Evolutionary conservation across 192 early-diverging fungal species (phyloP).

Genomic region (Coemansia sp.): DNA sequence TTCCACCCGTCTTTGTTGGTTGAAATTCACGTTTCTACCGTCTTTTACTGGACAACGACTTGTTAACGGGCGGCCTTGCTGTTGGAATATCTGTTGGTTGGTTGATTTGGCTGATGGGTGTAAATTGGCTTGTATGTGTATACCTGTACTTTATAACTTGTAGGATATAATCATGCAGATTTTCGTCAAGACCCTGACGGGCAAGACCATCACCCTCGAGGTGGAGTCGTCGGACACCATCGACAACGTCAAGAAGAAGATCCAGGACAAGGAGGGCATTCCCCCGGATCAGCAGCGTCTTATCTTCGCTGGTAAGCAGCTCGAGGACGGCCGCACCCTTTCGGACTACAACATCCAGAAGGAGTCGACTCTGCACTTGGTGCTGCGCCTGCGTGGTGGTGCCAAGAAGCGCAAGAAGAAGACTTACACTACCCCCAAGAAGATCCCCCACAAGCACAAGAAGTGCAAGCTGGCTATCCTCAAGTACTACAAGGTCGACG

Average conservation of each 20-base stretch:
- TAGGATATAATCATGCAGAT: slow-evolving; percentile 68
- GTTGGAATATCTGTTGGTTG: slow-evolving; percentile 9
- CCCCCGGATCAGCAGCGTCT: slow-evolving; percentile 99
- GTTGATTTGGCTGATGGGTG: neutral
- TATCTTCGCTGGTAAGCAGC: slow-evolving; percentile 88
- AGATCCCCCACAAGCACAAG: slow-evolving; percentile 98
- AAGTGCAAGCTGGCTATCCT: slow-evolving; percentile 99
- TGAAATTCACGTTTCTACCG: neutral
- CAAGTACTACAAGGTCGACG: slow-evolving; percentile 99
- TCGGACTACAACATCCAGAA: slow-evolving; percentile 86
- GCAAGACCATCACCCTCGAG: slow-evolving; percentile 87
- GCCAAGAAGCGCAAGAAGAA: slow-evolving; percentile 99
- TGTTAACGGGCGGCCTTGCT: neutral
- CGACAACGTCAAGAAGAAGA: slow-evolving; percentile 92
- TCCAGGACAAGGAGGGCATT: slow-evolving; percentile 98
- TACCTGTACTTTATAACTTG: neutral
- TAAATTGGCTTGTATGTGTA: neutral
- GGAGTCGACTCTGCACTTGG: slow-evolving; percentile 80
- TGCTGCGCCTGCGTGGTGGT: slow-evolving; percentile 84
- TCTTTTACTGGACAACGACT: neutral
- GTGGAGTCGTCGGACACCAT: slow-evolving; percentile 94
- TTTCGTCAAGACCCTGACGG: slow-evolving; percentile 87
- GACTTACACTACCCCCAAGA: slow-evolving; percentile 99
- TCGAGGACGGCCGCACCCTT: slow-evolving; percentile 76
- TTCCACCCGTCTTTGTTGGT: slow-evolving; percentile 11